These are phyloP conservation scores for Sarcodon aspratus DNA, from an alignment of 768 basidiomycete species.

Conservation along the genomic window DNA sequence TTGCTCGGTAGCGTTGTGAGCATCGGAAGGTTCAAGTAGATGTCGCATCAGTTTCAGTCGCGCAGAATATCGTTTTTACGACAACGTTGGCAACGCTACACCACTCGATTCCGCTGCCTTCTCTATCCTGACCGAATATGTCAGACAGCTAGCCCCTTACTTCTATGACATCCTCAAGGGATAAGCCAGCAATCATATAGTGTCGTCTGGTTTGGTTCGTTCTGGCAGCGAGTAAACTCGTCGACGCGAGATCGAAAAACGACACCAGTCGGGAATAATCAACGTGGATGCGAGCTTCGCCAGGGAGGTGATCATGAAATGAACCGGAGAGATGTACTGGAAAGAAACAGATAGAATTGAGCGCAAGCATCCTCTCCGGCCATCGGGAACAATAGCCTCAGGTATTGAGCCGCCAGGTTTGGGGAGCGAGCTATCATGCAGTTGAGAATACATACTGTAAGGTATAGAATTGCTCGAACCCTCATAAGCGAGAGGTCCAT, in stretches of 20 bases:
- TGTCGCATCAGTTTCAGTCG: slow-evolving; percentile 28
- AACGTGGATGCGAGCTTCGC: slow-evolving; percentile 31
- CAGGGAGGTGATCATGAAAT: slow-evolving; percentile 29
- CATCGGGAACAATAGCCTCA: background rate
- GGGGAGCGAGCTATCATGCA: too few species aligned
- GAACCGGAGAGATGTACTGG: slow-evolving; percentile 26
- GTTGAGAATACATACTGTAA: background rate
- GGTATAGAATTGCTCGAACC: too few species aligned
- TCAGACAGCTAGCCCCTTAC: slow-evolving; percentile 17
- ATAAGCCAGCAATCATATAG: slow-evolving; percentile 24
- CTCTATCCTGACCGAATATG: slow-evolving; percentile 9
- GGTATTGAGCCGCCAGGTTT: background rate
- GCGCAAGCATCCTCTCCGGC: slow-evolving; percentile 7
- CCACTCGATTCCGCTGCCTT: slow-evolving; percentile 31
- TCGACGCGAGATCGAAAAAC: slow-evolving; percentile 28
- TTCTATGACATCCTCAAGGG: slow-evolving; percentile 12
- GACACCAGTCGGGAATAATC: slow-evolving; percentile 31
- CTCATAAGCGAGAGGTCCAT: too few species aligned
- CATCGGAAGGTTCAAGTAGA: slow-evolving; percentile 17
- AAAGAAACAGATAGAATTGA: slow-evolving; percentile 2
- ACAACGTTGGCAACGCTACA: slow-evolving; percentile 23
- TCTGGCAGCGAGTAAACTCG: slow-evolving; percentile 22
- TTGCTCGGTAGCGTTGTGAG: slow-evolving; percentile 3
- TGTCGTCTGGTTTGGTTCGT: slow-evolving; percentile 19
- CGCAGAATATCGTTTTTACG: slow-evolving; percentile 28